Percentiles rank a stretch among this genome's conserved stretches.
These are phyloP conservation scores for Teunomyces tritomae DNA, from an alignment of 805 yeast species.

Conservation along the genomic window DNA sequence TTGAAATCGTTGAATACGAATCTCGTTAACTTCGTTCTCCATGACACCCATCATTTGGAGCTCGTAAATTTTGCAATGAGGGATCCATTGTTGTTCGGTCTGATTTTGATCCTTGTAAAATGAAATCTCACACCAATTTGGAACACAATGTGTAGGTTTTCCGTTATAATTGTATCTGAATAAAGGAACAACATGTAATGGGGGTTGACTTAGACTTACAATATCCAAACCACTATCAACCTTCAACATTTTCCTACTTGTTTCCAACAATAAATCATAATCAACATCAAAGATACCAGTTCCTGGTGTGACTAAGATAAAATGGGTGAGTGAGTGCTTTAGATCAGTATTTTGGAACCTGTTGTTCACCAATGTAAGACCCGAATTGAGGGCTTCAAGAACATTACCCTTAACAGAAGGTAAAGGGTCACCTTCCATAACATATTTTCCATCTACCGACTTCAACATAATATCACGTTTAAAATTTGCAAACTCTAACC, in stretches of 20 bases:
- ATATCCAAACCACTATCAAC: slow-evolving; percentile 87
- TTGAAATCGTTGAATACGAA: slow-evolving; percentile 60
- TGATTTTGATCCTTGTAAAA: slow-evolving; percentile 69
- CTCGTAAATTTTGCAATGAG: slow-evolving; percentile 90
- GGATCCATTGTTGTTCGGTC: slow-evolving; percentile 68
- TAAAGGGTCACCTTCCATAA: slow-evolving; percentile 45
- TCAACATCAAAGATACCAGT: slow-evolving; percentile 93
- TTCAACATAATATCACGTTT: slow-evolving; percentile 67
- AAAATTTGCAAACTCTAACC: slow-evolving; percentile 82
- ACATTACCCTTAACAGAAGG: slow-evolving; percentile 91
- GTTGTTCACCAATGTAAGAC: slow-evolving; percentile 71
- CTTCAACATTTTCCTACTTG: slow-evolving; percentile 71
- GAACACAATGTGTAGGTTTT: slow-evolving; percentile 69
- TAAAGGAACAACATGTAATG: slow-evolving; percentile 87
- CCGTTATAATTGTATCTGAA: slow-evolving; percentile 61
- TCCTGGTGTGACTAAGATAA: slow-evolving; percentile 85
- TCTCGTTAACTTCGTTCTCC: slow-evolving; percentile 80
- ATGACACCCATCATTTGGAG: slow-evolving; percentile 97
- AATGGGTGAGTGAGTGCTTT: slow-evolving; percentile 88
- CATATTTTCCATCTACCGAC: slow-evolving; percentile 16
- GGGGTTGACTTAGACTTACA: slow-evolving; percentile 85
- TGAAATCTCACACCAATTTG: slow-evolving; percentile 93
- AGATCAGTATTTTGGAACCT: slow-evolving; percentile 83
- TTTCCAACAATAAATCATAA: slow-evolving; percentile 66
- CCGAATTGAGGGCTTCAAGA: slow-evolving; percentile 82